These are phyloP conservation scores for Euphorbia peplus DNA, from an alignment of 345 rosid species.

Conservation along the genomic window DNA sequence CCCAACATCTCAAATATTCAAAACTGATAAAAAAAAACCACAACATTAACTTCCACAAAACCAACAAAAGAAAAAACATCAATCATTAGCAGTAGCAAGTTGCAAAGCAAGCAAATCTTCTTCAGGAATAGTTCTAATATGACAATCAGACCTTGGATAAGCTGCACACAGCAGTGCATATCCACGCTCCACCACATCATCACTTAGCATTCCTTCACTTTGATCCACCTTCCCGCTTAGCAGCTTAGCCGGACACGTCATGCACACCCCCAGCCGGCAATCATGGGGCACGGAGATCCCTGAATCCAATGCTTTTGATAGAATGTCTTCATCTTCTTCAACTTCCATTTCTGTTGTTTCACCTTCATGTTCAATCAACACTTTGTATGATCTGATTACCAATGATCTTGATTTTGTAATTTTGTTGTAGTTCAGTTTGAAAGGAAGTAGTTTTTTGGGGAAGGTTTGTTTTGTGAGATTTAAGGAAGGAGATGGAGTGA, in stretches of 20 bases:
- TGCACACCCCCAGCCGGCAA: slow-evolving; percentile 95
- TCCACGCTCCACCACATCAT: slow-evolving; percentile 90
- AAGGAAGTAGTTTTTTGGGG: slow-evolving; percentile 24
- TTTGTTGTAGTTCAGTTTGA: slow-evolving; percentile 18
- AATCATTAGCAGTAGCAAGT: slow-evolving; percentile 87
- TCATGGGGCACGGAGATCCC: slow-evolving; percentile 80
- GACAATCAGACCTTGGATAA: slow-evolving; percentile 83
- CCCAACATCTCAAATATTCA: neutral
- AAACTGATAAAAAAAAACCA: neutral
- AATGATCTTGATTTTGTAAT: slow-evolving; percentile 7
- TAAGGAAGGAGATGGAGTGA: slow-evolving; percentile 45
- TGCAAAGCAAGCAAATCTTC: slow-evolving; percentile 83
- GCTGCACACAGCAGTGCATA: slow-evolving; percentile 76
- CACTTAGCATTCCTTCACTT: slow-evolving; percentile 96
- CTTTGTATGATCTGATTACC: slow-evolving; percentile 51
- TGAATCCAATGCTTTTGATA: slow-evolving; percentile 73
- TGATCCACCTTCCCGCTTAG: slow-evolving; percentile 74
- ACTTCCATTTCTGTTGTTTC: slow-evolving; percentile 69
- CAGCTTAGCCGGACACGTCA: slow-evolving; percentile 94
- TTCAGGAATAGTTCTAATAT: slow-evolving; percentile 77
- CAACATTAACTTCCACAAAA: neutral
- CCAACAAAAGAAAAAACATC: neutral
- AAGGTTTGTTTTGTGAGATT: slow-evolving; percentile 40
- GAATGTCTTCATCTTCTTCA: slow-evolving; percentile 78
- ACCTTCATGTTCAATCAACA: slow-evolving; percentile 74